These are phyloP conservation scores for Murraya paniculata DNA, from an alignment of 345 rosid species.

Conservation along the genomic window DNA sequence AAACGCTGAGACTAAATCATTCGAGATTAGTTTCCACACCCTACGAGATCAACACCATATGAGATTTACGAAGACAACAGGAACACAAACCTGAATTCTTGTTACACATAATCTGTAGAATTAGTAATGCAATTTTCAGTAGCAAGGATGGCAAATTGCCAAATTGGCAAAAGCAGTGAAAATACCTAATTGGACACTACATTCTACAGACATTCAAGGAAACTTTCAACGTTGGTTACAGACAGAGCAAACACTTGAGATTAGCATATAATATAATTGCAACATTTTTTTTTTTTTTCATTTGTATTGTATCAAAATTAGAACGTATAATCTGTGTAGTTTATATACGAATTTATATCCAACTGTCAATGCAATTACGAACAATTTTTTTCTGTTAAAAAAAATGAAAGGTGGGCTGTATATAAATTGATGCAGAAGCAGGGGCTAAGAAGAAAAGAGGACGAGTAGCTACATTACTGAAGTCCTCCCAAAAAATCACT, in stretches of 20 bases:
- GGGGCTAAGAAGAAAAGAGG: background rate
- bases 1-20: background rate
- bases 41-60: background rate
- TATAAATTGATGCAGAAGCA: conserved; percentile 21
- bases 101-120: background rate
- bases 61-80: background rate
- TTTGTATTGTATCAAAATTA: background rate
- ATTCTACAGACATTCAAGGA: background rate
- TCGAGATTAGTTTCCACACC: background rate
- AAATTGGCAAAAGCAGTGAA: no score
- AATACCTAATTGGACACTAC: background rate
- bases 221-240: background rate
- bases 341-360: conserved; percentile 30
- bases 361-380: background rate
- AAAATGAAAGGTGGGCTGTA: conserved; percentile 23
- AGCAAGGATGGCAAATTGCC: background rate
- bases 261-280: background rate
- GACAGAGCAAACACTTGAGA: background rate
- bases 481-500: conserved; percentile 17
- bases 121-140: background rate
- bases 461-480: background rate
- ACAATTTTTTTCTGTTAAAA: conserved; percentile 3
- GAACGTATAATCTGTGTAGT: conserved; percentile 7
- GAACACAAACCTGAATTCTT: background rate
- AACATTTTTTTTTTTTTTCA: background rate